Percentiles rank a stretch among this genome's conserved stretches.
Evolutionary conservation across 768 basidiomycete genomes (phyloP).

Genomic region (Termitomyces eurrhizus): DNA sequence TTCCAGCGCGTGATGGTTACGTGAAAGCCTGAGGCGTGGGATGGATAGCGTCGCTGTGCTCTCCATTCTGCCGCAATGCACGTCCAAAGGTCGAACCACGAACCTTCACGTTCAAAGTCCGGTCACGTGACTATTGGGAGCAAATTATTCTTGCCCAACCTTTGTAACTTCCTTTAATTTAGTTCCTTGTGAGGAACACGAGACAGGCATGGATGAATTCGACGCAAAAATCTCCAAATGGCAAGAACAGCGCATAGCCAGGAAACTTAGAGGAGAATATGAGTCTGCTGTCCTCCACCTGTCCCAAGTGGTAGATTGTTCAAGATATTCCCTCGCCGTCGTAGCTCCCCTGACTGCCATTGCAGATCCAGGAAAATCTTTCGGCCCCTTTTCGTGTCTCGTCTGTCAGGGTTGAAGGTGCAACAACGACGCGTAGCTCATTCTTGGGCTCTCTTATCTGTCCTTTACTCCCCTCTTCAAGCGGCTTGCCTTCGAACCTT

Average conservation of each 20-base stretch:
- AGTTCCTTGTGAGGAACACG: conserved; percentile 51
- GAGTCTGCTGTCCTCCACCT: conserved; percentile 64
- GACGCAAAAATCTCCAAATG: conserved; percentile 55
- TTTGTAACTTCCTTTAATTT: conserved; percentile 27
- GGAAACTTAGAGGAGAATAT: conserved; percentile 72
- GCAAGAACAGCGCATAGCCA: conserved; percentile 71
- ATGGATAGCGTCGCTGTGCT: conserved; percentile 17
- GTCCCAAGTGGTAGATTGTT: conserved; percentile 35
- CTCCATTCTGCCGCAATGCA: conserved; percentile 23
- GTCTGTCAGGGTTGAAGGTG: conserved; percentile 79
- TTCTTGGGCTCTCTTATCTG: conserved; percentile 80
- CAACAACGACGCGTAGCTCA: conserved; percentile 64
- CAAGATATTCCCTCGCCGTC: not conserved
- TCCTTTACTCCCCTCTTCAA: conserved; percentile 41
- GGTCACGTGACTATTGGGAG: not conserved
- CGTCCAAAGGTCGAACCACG: not conserved
- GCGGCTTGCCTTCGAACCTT: conserved; percentile 36
- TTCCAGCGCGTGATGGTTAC: conserved; percentile 23
- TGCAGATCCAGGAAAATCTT: conserved; percentile 65
- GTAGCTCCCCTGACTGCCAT: not conserved
- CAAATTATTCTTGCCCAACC: not conserved
- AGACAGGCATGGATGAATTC: conserved; percentile 54
- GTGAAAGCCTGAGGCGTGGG: conserved; percentile 34
- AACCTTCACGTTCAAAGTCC: not conserved
- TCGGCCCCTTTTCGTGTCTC: conserved; percentile 64